Base-by-base conservation (phyloP, 805 yeast species). In the Kluyveromyces nonfermentans region DNA sequence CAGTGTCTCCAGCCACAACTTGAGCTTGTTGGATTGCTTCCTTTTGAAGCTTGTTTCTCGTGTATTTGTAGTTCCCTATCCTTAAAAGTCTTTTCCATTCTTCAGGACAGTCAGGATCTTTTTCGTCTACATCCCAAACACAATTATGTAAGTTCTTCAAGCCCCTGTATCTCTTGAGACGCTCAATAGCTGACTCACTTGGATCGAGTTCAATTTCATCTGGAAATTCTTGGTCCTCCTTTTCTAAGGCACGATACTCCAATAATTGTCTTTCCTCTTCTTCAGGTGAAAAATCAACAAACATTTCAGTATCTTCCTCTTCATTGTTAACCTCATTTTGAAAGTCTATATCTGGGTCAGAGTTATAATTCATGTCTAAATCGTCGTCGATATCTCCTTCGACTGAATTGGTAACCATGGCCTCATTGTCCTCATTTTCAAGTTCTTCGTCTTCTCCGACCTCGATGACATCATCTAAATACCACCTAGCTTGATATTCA, bases 121-220 rank as follows among this genome's bases (percentile, higher is more conserved):
- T 60, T 60, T 90, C 97, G 59, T 87, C 86, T 51, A 76, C 76
- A 54, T 88, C 88, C 98, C 98, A 90, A 34, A 76, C 73, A 50
- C 93, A 79, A 46, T 81, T 78, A 41, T 83, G 79, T 48, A 94
- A 65, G 32, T 85, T 84, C 63, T 86, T 85, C 50, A 89, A 74
- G 47, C 97, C 97, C 63, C 97, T 75, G 64, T 87, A 90, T 48
- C 88, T 76, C 25, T 71, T 65, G 45, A 93, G 71, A 50, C 86
- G 74, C 50, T 88, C 87, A 54, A 74, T 75, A 8, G 85, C 97
- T 5, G 83, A 73, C 50, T 76, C 89, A 5, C 64, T 59, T 25
- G 97, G 97, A 37, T 72, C 74, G 35, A 93, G 67, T 62, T 93
- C 97, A 44, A 90, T 67, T 66, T 93, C 98, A 65, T 93, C 99